Evolutionary conservation across 768 basidiomycete genomes (phyloP).

Genomic region (Tephrocybe rancida): DNA sequence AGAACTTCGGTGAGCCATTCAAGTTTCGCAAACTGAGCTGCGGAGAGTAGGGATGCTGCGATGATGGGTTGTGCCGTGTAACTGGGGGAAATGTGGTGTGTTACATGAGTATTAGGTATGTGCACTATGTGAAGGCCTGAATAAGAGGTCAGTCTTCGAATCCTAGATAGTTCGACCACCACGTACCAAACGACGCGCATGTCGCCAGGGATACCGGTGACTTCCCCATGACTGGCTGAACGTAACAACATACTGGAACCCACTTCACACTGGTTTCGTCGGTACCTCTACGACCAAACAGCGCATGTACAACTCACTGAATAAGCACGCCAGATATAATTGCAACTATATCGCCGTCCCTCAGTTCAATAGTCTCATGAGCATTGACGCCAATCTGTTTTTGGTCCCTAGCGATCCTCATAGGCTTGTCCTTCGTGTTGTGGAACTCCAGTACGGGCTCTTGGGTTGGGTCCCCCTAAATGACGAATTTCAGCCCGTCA

Average conservation of each 20-base stretch:
- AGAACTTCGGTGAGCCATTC: conserved; percentile 72
- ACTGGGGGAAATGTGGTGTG: conserved; percentile 64
- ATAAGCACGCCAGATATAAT: conserved; percentile 45
- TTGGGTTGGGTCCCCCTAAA: conserved; percentile 51
- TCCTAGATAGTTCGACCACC: not conserved
- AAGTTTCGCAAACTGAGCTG: conserved; percentile 59
- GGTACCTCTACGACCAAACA: not conserved
- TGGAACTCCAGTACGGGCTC: conserved; percentile 51
- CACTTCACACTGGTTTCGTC: conserved; percentile 40
- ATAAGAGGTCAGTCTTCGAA: not conserved
- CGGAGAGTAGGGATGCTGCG: conserved; percentile 61
- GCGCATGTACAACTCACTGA: conserved; percentile 38
- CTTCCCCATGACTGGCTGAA: conserved; percentile 36
- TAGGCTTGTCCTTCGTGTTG: conserved; percentile 49
- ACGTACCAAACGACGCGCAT: conserved; percentile 59
- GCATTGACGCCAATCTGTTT: conserved; percentile 35
- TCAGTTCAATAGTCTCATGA: conserved; percentile 40
- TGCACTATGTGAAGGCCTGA: conserved; percentile 61
- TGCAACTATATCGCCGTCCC: conserved; percentile 55
- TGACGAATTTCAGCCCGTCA: not conserved
- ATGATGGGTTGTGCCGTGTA: conserved; percentile 51
- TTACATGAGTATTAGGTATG: conserved; percentile 46
- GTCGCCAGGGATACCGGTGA: conserved; percentile 37
- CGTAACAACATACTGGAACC: conserved; percentile 52
- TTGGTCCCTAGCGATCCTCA: conserved; percentile 43